Base-by-base conservation (phyloP, 2,329 filamentous ascomycete genomes). In the Exophiala alcalophila region DNA sequence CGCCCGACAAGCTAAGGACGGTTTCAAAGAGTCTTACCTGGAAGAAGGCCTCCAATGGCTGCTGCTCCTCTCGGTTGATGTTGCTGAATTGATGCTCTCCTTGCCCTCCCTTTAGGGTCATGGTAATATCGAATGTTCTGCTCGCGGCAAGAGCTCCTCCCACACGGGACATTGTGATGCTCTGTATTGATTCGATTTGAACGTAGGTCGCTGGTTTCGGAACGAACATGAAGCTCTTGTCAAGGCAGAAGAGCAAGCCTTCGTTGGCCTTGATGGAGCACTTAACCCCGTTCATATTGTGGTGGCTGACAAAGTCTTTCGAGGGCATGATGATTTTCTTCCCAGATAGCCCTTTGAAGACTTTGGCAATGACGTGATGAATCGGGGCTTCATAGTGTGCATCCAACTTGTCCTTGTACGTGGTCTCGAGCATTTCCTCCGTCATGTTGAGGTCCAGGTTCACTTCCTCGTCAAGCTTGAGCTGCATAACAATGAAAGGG, bases 191-290 rank as follows among this genome's bases (percentile, higher is more conserved):
- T 60, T 98, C 92, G 68, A 95, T 94, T 48, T 87, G 85, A 48
- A 98, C 91, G 69, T 97, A 98, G 1, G 91, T 96, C 11, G 92
- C 90, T 1, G 92, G 92, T 71, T 98, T 98, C 21, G 92, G 92
- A 11, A 98, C 92, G 65, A 98, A 98, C 80, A 98, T 94, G 67
- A 98, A 94, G 5, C 90, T 91, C 70, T 96, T 96, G 68, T 98
- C 92, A 55, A 98, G 72, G 64, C 90, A 96, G 77, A 94, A 98
- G 36, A 98, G 73, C 62, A 95, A 90, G 48, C 94, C 92, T 70
- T 98, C 92, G 65, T 94, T 96, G 40, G 94, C 94, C 70, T 98
- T 98, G 79, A 98, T 96, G n/a, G 90, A 94, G 68, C 92, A 98
- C 71, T 98, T 98, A 68, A 98, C 94, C 45, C 92, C 92, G 56